These are phyloP conservation scores for Orobanche coerulescens DNA, from an alignment of 257 asterid genomes.

Conservation along the genomic window DNA sequence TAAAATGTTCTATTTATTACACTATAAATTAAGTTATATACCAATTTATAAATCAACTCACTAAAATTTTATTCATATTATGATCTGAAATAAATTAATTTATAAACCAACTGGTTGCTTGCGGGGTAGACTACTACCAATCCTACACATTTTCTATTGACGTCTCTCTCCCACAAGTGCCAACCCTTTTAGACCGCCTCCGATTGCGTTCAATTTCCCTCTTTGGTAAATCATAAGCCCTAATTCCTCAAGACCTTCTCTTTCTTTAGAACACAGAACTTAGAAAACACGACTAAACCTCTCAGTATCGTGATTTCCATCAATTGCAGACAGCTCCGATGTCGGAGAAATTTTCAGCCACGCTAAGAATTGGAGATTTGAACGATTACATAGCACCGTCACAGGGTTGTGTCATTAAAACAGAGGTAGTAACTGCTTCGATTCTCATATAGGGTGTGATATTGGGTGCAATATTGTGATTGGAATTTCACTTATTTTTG, in stretches of 20 bases:
- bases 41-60: no score
- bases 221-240: conserved; percentile 19
- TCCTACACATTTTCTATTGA: neutral
- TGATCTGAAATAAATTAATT: no score
- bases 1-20: no score
- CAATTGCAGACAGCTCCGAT: conserved; percentile 20
- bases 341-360: conserved; percentile 91
- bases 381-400: conserved; percentile 97
- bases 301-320: neutral
- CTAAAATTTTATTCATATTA: no score
- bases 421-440: conserved; percentile 40
- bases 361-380: conserved; percentile 87
- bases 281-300: neutral
- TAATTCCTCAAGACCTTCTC: conserved; percentile 5
- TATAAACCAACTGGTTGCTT: no score
- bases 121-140: no score
- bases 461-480: neutral
- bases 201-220: neutral
- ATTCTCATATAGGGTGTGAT: neutral
- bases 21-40: no score
- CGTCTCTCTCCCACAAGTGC: neutral
- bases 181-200: conserved; percentile 18
- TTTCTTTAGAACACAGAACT: neutral
- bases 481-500: neutral
- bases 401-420: conserved; percentile 83